Evolutionary conservation across 176 grass and related monocot genomes (phyloP).

Genomic region (Thalia dealbata): DNA sequence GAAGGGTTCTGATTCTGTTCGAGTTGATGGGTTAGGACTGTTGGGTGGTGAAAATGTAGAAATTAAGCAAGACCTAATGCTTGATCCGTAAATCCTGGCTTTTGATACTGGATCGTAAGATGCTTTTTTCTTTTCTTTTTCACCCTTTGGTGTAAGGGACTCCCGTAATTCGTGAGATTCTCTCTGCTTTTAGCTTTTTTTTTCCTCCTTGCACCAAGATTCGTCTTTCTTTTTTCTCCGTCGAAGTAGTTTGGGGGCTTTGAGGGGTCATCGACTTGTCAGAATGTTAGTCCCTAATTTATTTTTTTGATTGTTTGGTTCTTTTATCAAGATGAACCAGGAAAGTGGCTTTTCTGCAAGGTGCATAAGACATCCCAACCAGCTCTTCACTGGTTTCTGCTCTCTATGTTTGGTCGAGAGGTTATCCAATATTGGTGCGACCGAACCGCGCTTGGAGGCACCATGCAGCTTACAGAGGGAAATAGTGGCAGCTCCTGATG

Average conservation of each 20-base stretch:
- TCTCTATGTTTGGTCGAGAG: slow-evolving; percentile 79
- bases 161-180: neutral
- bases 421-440: slow-evolving; percentile 50
- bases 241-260: neutral
- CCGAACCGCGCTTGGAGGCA: slow-evolving; percentile 21
- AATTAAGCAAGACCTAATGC: neutral
- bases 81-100: neutral
- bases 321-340: slow-evolving; percentile 13
- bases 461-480: slow-evolving; percentile 30
- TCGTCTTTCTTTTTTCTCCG: neutral
- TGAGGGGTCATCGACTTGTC: neutral
- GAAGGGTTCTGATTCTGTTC: neutral
- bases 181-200: neutral
- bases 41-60: neutral
- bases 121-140: neutral
- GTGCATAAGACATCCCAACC: slow-evolving; percentile 60
- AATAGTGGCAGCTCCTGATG: slow-evolving; percentile 45
- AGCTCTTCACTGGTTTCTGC: slow-evolving; percentile 69
- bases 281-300: neutral
- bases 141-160: neutral
- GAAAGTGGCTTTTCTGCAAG: slow-evolving; percentile 32
- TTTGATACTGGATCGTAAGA: neutral
- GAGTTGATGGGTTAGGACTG: neutral
- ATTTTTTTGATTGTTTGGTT: no score
- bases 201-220: neutral